phyloP scores from a whole-genome alignment of 768 basidiomycete genomes.

The Hygrocybe punicea region DNA sequence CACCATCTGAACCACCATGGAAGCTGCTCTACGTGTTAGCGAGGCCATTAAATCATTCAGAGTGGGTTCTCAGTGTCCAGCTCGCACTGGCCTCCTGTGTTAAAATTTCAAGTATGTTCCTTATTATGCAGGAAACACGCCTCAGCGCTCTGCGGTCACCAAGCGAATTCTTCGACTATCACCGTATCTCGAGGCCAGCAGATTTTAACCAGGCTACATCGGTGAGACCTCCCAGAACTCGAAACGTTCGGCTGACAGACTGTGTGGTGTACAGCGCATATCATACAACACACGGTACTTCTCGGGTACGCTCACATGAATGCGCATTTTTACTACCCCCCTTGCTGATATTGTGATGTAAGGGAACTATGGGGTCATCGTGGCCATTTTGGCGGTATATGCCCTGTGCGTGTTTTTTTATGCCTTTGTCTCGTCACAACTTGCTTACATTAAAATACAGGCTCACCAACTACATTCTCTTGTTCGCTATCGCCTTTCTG shows the following conservation, averaged over 20 bases:
- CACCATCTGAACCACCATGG: slow-evolving; percentile 45
- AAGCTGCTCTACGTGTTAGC: slow-evolving; percentile 57
- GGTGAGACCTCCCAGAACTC: slow-evolving; percentile 39
- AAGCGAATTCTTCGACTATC: slow-evolving; percentile 77
- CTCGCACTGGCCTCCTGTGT: not conserved
- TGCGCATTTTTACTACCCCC: not conserved
- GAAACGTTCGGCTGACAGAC: not conserved
- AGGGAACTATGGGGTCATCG: slow-evolving; percentile 86
- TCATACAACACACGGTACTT: slow-evolving; percentile 93
- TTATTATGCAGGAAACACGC: slow-evolving; percentile 60
- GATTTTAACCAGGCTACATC: slow-evolving; percentile 77
- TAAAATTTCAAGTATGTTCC: not conserved
- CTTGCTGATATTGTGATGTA: slow-evolving; percentile 8
- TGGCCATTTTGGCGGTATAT: slow-evolving; percentile 77
- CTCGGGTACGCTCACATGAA: slow-evolving; percentile 48
- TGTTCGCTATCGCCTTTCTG: slow-evolving; percentile 82
- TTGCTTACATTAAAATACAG: slow-evolving; percentile 35
- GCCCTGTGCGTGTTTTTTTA: slow-evolving; percentile 54
- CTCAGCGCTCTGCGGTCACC: slow-evolving; percentile 71
- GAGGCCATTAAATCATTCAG: slow-evolving; percentile 68
- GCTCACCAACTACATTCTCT: slow-evolving; percentile 76
- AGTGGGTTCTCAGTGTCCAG: slow-evolving; percentile 41
- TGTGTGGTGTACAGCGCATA: slow-evolving; percentile 57
- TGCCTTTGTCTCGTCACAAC: not conserved
- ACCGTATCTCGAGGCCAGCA: slow-evolving; percentile 79